phyloP scores from a whole-genome alignment of 768 basidiomycete species.

The Lactarius akahatsu region DNA sequence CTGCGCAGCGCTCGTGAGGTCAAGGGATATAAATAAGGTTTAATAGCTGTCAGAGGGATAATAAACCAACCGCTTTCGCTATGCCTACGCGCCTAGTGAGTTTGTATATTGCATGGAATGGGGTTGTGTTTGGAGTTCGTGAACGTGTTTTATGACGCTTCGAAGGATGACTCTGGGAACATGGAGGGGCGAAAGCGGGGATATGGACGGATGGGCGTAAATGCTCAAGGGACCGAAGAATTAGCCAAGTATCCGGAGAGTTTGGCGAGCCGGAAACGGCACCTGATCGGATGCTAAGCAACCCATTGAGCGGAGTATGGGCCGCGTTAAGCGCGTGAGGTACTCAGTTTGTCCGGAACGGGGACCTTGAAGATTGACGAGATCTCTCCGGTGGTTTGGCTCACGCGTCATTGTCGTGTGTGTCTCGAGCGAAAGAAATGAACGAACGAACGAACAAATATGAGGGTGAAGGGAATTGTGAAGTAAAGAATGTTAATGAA shows the following conservation, averaged over 20 bases:
- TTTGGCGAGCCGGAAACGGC: slow-evolving; percentile 1
- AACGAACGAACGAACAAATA: background rate
- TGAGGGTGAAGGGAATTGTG: background rate
- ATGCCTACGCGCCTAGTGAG: background rate
- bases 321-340: background rate
- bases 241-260: background rate
- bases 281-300: slow-evolving; percentile 16
- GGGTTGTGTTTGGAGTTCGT: background rate
- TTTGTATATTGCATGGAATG: background rate
- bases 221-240: background rate
- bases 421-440: background rate
- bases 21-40: background rate
- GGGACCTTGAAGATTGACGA: background rate
- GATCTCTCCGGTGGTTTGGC: slow-evolving; percentile 13
- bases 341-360: background rate
- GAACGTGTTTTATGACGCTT: background rate
- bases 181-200: background rate
- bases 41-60: background rate
- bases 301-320: background rate
- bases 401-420: slow-evolving; percentile 2
- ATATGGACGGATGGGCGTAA: background rate
- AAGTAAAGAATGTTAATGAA: background rate
- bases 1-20: background rate
- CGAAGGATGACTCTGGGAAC: background rate
- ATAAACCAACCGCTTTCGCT: background rate